Conservation (phyloP, 2,329 filamentous ascomycete genomes). For the Diaporthe sp. region DNA sequence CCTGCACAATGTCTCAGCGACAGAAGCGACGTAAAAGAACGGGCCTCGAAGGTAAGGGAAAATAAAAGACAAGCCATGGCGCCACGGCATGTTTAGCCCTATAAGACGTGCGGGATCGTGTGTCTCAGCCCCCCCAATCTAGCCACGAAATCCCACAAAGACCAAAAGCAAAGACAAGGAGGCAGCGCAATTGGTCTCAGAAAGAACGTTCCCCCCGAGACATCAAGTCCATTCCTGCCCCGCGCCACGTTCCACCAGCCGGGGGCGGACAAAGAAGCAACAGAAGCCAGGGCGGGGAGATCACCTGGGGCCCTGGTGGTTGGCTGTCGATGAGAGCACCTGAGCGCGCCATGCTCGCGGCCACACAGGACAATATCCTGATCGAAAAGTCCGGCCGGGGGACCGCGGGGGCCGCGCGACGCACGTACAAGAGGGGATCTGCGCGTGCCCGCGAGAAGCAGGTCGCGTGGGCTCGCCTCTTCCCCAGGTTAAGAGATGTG, state of each 20-base stretch:
- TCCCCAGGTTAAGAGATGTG: neutral
- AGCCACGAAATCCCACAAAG: neutral
- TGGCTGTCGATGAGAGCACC: neutral
- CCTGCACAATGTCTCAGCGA: neutral
- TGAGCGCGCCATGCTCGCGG: neutral
- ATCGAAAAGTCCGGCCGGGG: neutral
- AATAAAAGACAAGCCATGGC: slow-evolving; percentile 1
- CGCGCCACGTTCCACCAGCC: slow-evolving; percentile 6
- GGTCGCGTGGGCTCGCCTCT: neutral
- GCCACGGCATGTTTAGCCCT: slow-evolving; percentile 19
- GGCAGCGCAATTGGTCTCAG: neutral
- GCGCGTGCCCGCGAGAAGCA: neutral
- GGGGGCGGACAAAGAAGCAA: neutral
- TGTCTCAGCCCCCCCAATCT: slow-evolving; percentile 5
- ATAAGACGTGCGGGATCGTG: slow-evolving; percentile 3
- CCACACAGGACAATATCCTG: neutral
- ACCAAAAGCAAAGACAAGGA: neutral
- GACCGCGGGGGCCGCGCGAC: neutral
- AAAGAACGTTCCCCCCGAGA: neutral
- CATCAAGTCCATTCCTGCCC: neutral
- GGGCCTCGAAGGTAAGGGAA: neutral
- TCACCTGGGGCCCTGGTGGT: neutral
- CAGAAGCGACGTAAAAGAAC: neutral
- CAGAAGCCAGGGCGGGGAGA: neutral
- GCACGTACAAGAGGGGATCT: neutral